phyloP scores from a whole-genome alignment of 1,284 basidiomycete genomes.

The Leccinum solheimii region DNA sequence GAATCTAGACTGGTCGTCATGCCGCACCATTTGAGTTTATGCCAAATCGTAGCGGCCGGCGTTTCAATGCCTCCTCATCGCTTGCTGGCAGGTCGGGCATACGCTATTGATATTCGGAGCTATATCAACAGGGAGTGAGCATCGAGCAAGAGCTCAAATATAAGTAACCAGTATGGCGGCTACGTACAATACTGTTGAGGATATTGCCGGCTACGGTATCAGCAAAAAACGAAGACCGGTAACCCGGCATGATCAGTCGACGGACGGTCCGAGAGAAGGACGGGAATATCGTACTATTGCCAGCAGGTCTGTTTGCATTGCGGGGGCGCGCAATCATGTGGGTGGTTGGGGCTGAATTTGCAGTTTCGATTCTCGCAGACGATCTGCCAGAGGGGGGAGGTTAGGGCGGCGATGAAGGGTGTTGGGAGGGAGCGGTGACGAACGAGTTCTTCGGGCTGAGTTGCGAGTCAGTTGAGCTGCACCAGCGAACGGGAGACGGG shows the following conservation, averaged over 20 bases:
- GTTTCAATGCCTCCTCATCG: conserved; percentile 31
- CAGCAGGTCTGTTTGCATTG: conserved; percentile 46
- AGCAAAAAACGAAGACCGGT: conserved; percentile 15
- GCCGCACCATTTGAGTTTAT: neutral
- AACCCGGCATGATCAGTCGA: conserved; percentile 4
- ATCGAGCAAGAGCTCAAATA: too few relatives aligned
- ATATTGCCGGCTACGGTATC: conserved; percentile 37
- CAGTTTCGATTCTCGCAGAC: conserved; percentile 43
- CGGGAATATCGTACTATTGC: conserved; percentile 42
- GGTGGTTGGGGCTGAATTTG: conserved; percentile 50
- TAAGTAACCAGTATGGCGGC: neutral
- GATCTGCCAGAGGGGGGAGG: conserved; percentile 31
- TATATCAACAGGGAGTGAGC: conserved; percentile 12
- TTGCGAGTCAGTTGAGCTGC: conserved; percentile 9
- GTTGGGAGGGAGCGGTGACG: conserved; percentile 3
- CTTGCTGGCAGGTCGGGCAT: conserved; percentile 41
- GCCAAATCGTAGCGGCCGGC: neutral
- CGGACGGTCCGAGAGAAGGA: neutral
- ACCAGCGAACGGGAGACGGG: neutral
- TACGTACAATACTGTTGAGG: conserved; percentile 48
- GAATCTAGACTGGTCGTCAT: conserved; percentile 12
- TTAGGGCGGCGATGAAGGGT: conserved; percentile 18
- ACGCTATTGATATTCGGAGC: conserved; percentile 42
- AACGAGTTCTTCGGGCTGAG: conserved; percentile 36
- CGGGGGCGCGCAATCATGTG: conserved; percentile 40